Percentiles rank a stretch among this genome's conserved stretches.
Evolutionary conservation across 805 yeast species (phyloP).

Genomic region (Trichomonascus vanleenenianus): DNA sequence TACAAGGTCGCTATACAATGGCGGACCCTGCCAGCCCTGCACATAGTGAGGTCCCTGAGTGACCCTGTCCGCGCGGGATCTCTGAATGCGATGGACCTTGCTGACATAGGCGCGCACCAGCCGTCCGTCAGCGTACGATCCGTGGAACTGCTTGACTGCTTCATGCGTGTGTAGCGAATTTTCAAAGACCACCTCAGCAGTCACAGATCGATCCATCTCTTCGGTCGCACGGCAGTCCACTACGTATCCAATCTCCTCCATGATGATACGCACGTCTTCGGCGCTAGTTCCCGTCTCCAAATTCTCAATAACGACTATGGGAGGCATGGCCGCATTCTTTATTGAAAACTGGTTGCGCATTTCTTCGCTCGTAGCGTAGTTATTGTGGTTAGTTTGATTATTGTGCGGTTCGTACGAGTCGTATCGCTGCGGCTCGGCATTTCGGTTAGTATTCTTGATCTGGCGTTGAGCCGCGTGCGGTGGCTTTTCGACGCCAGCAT

Average conservation of each 20-base stretch:
- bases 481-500: too few species aligned
- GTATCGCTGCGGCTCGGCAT: too few species aligned
- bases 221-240: slow-evolving; percentile 16
- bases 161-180: slow-evolving; percentile 25
- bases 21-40: slow-evolving; percentile 14
- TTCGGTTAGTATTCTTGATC: too few species aligned
- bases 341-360: too few species aligned
- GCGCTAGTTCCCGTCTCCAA: slow-evolving; percentile 27
- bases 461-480: too few species aligned
- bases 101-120: slow-evolving; percentile 30
- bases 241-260: slow-evolving; percentile 20
- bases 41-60: slow-evolving; percentile 3
- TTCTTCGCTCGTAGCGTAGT: too few species aligned
- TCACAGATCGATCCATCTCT: slow-evolving; percentile 11
- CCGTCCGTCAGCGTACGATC: slow-evolving; percentile 43
- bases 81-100: slow-evolving; percentile 13
- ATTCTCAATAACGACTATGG: slow-evolving; percentile 24
- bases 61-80: neutral
- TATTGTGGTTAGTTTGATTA: too few species aligned
- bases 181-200: slow-evolving; percentile 23
- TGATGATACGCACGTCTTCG: slow-evolving; percentile 24
- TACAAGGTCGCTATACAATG: slow-evolving; percentile 13
- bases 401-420: too few species aligned
- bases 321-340: slow-evolving; percentile 16
- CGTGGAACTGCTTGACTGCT: slow-evolving; percentile 32